Base-by-base conservation (phyloP, 495 filamentous ascomycete species). In the Tuber brumale region DNA sequence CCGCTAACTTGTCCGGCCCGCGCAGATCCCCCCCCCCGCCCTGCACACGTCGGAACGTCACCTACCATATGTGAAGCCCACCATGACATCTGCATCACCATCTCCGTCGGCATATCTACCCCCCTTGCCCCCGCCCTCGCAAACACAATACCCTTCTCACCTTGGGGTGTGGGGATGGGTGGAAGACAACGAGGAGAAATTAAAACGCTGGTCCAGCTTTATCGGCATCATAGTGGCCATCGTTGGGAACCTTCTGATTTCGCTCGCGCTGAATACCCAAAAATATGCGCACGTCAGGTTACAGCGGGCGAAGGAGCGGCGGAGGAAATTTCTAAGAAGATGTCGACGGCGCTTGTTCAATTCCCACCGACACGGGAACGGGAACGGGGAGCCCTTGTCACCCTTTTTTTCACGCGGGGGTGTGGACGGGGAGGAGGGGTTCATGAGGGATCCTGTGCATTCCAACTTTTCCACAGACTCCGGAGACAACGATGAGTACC, bases 161-260 rank as follows among this genome's bases (percentile, higher is more conserved):
- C 74, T 37, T 27, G 51, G 51, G n/a, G 51, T 3, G 27, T 61
- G 51, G 51, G 51, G 51, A 27, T 23, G 3, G n/a, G 51, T 31
- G 51, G 23, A 27, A 9, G 76, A 87, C 83, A 84, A 83, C 41
- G 84, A 86, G 39, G 86, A 83, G 57, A 82, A 88, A 1, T 84
- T 92, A 12, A 89, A 90, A 74, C 87, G 92, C 81, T 97, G 94
- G 94, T 95, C 93, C 18, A 95, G 93, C 1, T 85, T 97, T 75
- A 98, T 99, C 80, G 95, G 95, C 80, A 97, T 99, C 81, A 84
- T 94, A 70, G 94, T 94, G 1, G 95, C 95, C 57, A 94, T 99
- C 82, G 86, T 89, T 70, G 95, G 95, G 46, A 98, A 97, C 83
- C 87, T 97, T 46, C 86, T 99, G 73, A 98, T 99, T 51, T 96